A percentile compares a stretch with the other conserved stretches of the same genome.
Conservation (phyloP, 345 rosid species). For the sweet orange (Citrus sinensis) region DNA sequence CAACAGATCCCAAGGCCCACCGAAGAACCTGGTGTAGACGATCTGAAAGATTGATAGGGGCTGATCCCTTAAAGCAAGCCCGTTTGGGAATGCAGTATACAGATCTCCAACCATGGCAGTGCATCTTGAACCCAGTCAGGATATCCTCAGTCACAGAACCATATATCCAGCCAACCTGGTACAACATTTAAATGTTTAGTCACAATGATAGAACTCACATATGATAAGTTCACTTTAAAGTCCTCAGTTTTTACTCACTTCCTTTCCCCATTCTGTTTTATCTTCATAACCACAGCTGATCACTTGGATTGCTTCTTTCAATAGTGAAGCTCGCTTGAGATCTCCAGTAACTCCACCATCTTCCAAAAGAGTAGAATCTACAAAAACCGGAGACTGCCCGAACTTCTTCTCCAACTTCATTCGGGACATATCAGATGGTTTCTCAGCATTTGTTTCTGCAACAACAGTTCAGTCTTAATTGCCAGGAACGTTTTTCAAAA, state of each 20-base stretch:
- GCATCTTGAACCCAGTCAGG: constrained; percentile 95
- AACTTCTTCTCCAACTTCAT: constrained; percentile 85
- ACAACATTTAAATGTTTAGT: constrained; percentile 7
- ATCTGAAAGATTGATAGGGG: constrained; percentile 92
- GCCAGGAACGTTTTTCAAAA: background rate
- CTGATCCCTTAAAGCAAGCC: constrained; percentile 92
- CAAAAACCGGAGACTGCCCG: constrained; percentile 93
- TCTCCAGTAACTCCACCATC: constrained; percentile 77
- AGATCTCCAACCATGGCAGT: constrained; percentile 98
- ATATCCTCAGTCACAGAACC: constrained; percentile 97
- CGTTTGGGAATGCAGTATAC: constrained; percentile 91
- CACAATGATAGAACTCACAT: constrained; percentile 4
- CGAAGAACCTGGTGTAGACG: constrained; percentile 96
- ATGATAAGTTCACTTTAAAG: background rate
- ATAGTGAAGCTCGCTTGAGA: constrained; percentile 65
- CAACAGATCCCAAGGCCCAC: constrained; percentile 98
- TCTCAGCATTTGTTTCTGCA: constrained; percentile 46
- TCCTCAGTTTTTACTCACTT: constrained; percentile 45
- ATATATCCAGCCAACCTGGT: constrained; percentile 94
- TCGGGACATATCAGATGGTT: constrained; percentile 51
- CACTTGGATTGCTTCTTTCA: constrained; percentile 96
- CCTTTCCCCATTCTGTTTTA: constrained; percentile 99
- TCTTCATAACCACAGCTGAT: constrained; percentile 98
- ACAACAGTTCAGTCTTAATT: background rate
- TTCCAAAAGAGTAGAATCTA: constrained; percentile 65